Evolutionary conservation across 495 filamentous ascomycete genomes (phyloP).

Genomic region (Annulohypoxylon maeteangense): DNA sequence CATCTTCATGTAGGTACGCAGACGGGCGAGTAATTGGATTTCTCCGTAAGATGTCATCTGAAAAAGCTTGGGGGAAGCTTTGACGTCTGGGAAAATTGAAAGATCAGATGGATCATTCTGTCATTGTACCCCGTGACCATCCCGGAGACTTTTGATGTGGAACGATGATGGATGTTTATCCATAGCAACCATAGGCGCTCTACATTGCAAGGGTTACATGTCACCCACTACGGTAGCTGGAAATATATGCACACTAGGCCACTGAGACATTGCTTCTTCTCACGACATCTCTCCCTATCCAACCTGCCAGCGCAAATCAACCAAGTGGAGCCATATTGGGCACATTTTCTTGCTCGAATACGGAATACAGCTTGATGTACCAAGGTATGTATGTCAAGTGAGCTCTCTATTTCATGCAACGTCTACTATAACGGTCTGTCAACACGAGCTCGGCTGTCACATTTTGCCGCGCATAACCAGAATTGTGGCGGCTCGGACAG

Average conservation of each 20-base stretch:
- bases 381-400: slow-evolving; percentile 5
- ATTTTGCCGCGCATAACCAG: slow-evolving; percentile 26
- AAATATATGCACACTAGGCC: slow-evolving; percentile 1
- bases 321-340: slow-evolving; percentile 21
- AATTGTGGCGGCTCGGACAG: slow-evolving; percentile 19
- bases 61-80: background rate
- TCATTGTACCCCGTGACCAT: slow-evolving; percentile 2
- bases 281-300: slow-evolving; percentile 7
- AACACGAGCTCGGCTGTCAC: slow-evolving; percentile 39
- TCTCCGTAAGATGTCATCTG: background rate
- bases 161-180: background rate
- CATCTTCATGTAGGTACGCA: background rate
- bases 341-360: slow-evolving; percentile 11
- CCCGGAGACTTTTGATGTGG: slow-evolving; percentile 7
- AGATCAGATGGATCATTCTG: background rate
- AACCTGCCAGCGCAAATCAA: slow-evolving; percentile 14
- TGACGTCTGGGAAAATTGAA: background rate
- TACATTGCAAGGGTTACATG: slow-evolving; percentile 4
- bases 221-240: background rate
- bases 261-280: slow-evolving; percentile 8
- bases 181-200: slow-evolving; percentile 4
- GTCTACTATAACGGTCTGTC: slow-evolving; percentile 18
- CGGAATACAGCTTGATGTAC: slow-evolving; percentile 5
- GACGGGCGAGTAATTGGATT: background rate
- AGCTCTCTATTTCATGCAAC: slow-evolving; percentile 18